phyloP scores from a whole-genome alignment of 2,329 filamentous ascomycete species.

The Monilinia polystroma region DNA sequence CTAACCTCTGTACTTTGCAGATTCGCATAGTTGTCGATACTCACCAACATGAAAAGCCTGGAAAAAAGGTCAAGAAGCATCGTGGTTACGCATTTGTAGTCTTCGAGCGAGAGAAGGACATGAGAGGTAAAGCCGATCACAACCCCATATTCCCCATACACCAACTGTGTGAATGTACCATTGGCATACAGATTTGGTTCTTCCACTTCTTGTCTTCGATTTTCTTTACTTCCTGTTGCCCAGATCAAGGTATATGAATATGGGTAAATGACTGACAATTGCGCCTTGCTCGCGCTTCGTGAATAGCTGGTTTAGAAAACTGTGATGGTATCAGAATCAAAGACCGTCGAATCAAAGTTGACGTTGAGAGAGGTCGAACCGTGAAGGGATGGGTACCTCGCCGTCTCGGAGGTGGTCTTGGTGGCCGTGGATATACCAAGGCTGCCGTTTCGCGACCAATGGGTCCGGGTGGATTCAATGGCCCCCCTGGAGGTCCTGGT shows the following conservation, averaged over 20 bases:
- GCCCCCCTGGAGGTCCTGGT: constrained; percentile 49
- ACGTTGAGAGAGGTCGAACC: constrained; percentile 93
- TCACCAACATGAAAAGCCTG: constrained; percentile 64
- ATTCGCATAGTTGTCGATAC: constrained; percentile 85
- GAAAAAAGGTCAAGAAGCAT: constrained; percentile 78
- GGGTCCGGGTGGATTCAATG: constrained; percentile 60
- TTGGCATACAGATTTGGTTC: constrained; percentile 48
- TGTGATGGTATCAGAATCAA: constrained; percentile 90
- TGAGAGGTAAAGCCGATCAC: constrained; percentile 81
- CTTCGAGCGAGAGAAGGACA: constrained; percentile 95
- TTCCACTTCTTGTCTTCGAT: constrained; percentile 43
- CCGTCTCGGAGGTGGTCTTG: constrained; percentile 86
- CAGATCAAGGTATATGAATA: constrained; percentile 46
- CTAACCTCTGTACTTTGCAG: constrained; percentile 46
- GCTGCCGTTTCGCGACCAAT: constrained; percentile 68
- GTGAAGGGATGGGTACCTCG: constrained; percentile 92
- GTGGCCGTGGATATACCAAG: constrained; percentile 91
- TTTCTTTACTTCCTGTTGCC: constrained; percentile 33
- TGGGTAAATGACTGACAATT: constrained; percentile 69
- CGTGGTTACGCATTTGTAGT: constrained; percentile 95
- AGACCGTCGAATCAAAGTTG: constrained; percentile 86
- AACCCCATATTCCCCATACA: constrained; percentile 41
- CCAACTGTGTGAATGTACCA: constrained; percentile 29
- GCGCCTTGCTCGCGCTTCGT: constrained; percentile 57
- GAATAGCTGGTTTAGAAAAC: constrained; percentile 82